These are phyloP conservation scores for Panicum hallii DNA, from an alignment of 202 grass and related monocot species.

Conservation along the genomic window DNA sequence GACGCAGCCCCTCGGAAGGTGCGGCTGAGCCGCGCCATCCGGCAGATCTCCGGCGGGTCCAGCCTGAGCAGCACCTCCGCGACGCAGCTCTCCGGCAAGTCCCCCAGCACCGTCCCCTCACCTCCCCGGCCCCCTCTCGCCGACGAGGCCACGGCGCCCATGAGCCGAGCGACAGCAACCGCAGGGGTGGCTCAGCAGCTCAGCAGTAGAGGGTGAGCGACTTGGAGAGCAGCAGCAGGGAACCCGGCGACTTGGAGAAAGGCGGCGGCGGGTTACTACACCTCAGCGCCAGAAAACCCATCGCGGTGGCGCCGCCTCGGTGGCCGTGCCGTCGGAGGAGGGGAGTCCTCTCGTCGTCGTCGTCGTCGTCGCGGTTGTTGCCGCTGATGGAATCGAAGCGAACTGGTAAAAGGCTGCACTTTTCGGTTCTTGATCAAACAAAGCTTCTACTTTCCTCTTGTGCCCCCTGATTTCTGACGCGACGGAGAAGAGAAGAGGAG, in stretches of 20 bases:
- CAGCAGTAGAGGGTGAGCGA: slow-evolving; percentile 72
- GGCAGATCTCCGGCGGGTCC: slow-evolving; percentile 80
- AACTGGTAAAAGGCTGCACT: slow-evolving; percentile 3
- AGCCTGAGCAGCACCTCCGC: slow-evolving; percentile 91
- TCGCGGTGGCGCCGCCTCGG: slow-evolving; percentile 44
- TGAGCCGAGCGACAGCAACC: slow-evolving; percentile 38
- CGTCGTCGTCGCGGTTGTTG: slow-evolving; percentile 31
- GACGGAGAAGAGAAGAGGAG: background rate
- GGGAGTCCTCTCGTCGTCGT: slow-evolving; percentile 2
- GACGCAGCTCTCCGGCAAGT: slow-evolving; percentile 86
- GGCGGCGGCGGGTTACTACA: slow-evolving; percentile 50
- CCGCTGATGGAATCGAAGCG: slow-evolving; percentile 16
- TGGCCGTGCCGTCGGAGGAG: slow-evolving; percentile 40
- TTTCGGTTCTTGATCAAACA: slow-evolving; percentile 26
- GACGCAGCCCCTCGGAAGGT: slow-evolving; percentile 77
- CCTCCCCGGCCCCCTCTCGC: slow-evolving; percentile 24
- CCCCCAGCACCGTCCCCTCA: slow-evolving; percentile 59
- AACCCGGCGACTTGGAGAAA: slow-evolving; percentile 60
- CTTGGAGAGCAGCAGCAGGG: slow-evolving; percentile 90
- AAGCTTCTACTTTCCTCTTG: background rate
- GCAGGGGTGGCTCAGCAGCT: slow-evolving; percentile 26
- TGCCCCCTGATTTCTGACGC: background rate
- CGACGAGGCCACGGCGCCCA: slow-evolving; percentile 67
- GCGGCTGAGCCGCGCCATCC: slow-evolving; percentile 74
- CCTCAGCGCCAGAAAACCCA: slow-evolving; percentile 59